These are phyloP conservation scores for Colletotrichum orchidophilum DNA, from an alignment of 2,329 filamentous ascomycete genomes.

Conservation along the genomic window DNA sequence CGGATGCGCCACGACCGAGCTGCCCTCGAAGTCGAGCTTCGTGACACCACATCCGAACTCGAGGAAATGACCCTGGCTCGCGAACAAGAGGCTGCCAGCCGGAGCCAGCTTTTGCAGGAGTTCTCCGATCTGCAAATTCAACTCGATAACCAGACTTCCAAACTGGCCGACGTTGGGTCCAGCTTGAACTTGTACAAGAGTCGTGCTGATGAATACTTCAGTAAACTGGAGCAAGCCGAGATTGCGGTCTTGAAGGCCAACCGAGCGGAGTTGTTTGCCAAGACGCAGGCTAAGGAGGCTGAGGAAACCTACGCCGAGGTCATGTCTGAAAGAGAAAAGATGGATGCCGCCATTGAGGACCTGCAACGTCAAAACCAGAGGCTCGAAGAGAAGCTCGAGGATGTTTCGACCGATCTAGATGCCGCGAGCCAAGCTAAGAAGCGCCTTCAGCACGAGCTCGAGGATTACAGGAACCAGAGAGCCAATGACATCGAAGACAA, in stretches of 20 bases:
- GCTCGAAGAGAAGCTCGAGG: conserved; percentile 90
- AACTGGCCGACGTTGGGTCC: conserved; percentile 82
- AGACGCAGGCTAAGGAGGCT: conserved; percentile 86
- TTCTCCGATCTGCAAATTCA: conserved; percentile 94
- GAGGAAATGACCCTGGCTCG: conserved; percentile 80
- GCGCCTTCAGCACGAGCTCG: conserved; percentile 93
- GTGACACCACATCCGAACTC: conserved; percentile 84
- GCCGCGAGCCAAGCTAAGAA: conserved; percentile 89
- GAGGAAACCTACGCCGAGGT: conserved; percentile 91
- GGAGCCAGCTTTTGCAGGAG: conserved; percentile 88
- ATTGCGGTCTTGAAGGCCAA: conserved; percentile 93
- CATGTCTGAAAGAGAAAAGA: conserved; percentile 91
- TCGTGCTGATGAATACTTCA: conserved; percentile 95
- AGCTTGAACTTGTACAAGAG: conserved; percentile 91
- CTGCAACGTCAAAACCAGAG: conserved; percentile 89
- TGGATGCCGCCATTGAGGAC: conserved; percentile 88
- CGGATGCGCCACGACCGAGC: conserved; percentile 84
- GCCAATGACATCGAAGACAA: conserved; percentile 98
- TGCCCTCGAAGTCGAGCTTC: conserved; percentile 84
- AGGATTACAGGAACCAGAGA: conserved; percentile 94
- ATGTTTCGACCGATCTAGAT: conserved; percentile 89
- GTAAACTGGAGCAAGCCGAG: conserved; percentile 95
- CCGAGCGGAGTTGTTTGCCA: conserved; percentile 93
- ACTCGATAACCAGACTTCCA: conserved; percentile 88
- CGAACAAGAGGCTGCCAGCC: conserved; percentile 88